Evolutionary conservation across 805 yeast genomes (phyloP).

Genomic region (Barnettozyma californica): DNA sequence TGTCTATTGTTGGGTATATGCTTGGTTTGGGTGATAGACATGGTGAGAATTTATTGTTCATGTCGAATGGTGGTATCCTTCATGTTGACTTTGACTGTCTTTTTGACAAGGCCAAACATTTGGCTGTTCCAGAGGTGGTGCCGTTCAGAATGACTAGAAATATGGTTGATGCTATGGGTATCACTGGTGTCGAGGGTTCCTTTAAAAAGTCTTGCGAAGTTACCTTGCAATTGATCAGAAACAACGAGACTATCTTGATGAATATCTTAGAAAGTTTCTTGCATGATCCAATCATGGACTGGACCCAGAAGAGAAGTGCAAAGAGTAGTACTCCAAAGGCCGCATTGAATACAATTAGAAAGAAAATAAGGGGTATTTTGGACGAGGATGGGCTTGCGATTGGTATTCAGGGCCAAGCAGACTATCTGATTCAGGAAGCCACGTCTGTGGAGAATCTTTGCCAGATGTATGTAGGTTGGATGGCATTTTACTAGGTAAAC

Average conservation of each 20-base stretch:
- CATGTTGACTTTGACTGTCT: constrained; percentile 97
- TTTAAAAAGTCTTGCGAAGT: constrained; percentile 85
- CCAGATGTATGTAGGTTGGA: constrained; percentile 95
- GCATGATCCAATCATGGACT: constrained; percentile 87
- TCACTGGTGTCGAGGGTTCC: constrained; percentile 84
- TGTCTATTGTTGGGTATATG: constrained; percentile 95
- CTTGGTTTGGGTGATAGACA: constrained; percentile 96
- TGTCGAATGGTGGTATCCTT: constrained; percentile 71
- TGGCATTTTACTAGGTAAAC: constrained; percentile 49
- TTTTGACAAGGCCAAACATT: constrained; percentile 73
- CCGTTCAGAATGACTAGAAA: constrained; percentile 91
- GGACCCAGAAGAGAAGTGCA: constrained; percentile 45
- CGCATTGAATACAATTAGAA: constrained; percentile 65
- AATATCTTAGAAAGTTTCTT: constrained; percentile 88
- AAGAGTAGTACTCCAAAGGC: constrained; percentile 47
- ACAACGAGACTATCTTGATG: constrained; percentile 78
- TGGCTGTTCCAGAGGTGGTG: constrained; percentile 85
- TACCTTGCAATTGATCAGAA: constrained; percentile 64
- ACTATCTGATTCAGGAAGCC: constrained; percentile 79
- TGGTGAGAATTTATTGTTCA: constrained; percentile 80
- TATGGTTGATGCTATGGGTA: constrained; percentile 84
- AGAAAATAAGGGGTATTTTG: constrained; percentile 79
- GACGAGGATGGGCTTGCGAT: constrained; percentile 80
- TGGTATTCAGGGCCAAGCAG: constrained; percentile 91
- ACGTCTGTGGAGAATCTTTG: constrained; percentile 63